Evolutionary conservation across 257 asterid genomes (phyloP).

Genomic region (Primulina huaijiensis): DNA sequence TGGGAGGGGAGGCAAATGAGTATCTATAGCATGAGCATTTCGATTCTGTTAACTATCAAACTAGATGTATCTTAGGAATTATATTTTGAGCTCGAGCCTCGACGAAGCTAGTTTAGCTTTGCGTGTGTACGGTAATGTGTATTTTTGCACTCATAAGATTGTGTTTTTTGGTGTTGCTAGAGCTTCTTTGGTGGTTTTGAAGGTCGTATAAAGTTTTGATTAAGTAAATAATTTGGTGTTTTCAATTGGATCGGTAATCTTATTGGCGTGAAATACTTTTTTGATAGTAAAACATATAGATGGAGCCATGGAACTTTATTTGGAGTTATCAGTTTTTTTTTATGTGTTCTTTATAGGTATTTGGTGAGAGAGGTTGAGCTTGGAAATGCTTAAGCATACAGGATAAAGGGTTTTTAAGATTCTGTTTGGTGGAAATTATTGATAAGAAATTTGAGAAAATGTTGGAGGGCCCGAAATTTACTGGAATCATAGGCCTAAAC

Average conservation of each 20-base stretch:
- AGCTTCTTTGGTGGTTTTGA: neutral
- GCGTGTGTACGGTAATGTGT: neutral
- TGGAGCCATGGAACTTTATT: conserved; percentile 4
- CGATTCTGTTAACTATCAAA: neutral
- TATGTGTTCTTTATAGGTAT: conserved; percentile 26
- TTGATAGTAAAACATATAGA: neutral
- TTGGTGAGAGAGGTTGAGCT: conserved; percentile 26
- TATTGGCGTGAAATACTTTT: conserved; percentile 4
- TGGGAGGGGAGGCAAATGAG: conserved; percentile 6
- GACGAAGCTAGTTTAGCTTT: neutral
- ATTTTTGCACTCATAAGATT: neutral
- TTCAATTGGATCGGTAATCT: conserved; percentile 1
- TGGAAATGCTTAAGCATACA: conserved; percentile 38
- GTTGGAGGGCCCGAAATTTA: conserved; percentile 66
- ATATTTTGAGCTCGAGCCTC: conserved; percentile 13
- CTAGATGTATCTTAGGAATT: conserved; percentile 1
- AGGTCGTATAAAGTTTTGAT: neutral
- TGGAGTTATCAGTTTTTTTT: conserved; percentile 1
- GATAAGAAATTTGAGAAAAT: conserved; percentile 27
- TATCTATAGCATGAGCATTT: conserved; percentile 22
- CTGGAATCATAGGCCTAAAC: conserved; percentile 55
- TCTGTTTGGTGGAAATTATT: conserved; percentile 15
- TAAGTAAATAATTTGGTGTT: neutral
- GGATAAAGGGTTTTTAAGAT: conserved; percentile 12
- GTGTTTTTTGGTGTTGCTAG: neutral